Conservation (phyloP, 495 filamentous ascomycete genomes). For the Glonium stellatum region DNA sequence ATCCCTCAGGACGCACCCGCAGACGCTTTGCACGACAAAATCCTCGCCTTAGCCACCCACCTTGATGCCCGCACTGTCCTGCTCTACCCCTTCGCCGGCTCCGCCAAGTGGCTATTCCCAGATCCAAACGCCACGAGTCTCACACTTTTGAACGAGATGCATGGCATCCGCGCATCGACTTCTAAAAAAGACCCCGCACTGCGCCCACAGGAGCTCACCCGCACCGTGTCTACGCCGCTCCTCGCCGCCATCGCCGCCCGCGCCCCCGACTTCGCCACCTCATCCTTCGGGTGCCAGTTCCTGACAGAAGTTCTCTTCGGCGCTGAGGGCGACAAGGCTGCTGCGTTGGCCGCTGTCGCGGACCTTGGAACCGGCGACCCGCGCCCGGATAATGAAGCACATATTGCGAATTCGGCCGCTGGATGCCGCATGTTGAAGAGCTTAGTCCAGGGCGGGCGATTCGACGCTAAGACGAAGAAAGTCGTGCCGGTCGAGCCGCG, state of each 20-base stretch:
- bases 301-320: slow-evolving; percentile 73
- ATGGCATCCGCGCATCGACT: slow-evolving; percentile 39
- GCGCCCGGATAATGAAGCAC: slow-evolving; percentile 40
- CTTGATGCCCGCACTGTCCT: slow-evolving; percentile 68
- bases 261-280: slow-evolving; percentile 58
- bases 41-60: slow-evolving; percentile 57
- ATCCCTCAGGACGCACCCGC: slow-evolving; percentile 40
- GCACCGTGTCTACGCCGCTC: slow-evolving; percentile 57
- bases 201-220: slow-evolving; percentile 68
- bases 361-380: slow-evolving; percentile 58
- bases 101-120: slow-evolving; percentile 64
- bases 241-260: slow-evolving; percentile 63
- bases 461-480: slow-evolving; percentile 60
- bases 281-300: slow-evolving; percentile 80
- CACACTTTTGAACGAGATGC: slow-evolving; percentile 49
- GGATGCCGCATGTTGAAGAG: slow-evolving; percentile 85
- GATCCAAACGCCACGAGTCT: slow-evolving; percentile 9
- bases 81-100: slow-evolving; percentile 74
- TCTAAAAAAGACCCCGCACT: slow-evolving; percentile 83
- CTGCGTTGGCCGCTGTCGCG: slow-evolving; percentile 65
- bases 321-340: slow-evolving; percentile 63
- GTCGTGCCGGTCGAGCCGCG: slow-evolving; percentile 62
- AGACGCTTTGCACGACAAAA: slow-evolving; percentile 51
- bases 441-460: slow-evolving; percentile 78
- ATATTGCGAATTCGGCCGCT: slow-evolving; percentile 53